Evolutionary conservation across 345 rosid genomes (phyloP).

Genomic region (Jatropha curcas): DNA sequence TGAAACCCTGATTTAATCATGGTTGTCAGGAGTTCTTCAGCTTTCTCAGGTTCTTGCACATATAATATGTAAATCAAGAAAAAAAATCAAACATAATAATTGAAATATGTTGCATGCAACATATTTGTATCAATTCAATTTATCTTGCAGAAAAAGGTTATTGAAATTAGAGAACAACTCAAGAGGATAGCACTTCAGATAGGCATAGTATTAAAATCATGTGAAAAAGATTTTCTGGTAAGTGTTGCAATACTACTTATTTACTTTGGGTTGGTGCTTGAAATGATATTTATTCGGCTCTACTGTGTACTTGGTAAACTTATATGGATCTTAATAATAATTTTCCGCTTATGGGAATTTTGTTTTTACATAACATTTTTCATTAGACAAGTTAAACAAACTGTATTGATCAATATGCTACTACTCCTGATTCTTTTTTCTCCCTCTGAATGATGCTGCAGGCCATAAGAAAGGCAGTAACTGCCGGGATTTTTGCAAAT

Average conservation of each 20-base stretch:
- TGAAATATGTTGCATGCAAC: too few relatives aligned
- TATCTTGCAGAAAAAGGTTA: conserved; percentile 63
- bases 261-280: background rate
- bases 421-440: conserved; percentile 6
- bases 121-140: conserved; percentile 7
- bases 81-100: too few relatives aligned
- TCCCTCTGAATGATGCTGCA: conserved; percentile 22
- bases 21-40: conserved; percentile 47
- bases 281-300: background rate
- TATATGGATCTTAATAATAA: too few relatives aligned
- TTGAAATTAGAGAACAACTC: conserved; percentile 84
- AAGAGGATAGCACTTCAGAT: conserved; percentile 69
- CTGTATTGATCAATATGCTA: background rate
- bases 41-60: conserved; percentile 56
- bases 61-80: too few relatives aligned
- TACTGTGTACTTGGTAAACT: background rate
- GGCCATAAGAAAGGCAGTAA: conserved; percentile 83
- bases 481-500: conserved; percentile 87
- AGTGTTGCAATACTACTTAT: background rate
- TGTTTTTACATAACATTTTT: background rate
- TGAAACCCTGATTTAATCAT: conserved; percentile 39
- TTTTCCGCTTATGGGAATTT: too few relatives aligned
- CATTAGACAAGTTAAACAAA: background rate
- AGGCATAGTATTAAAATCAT: conserved; percentile 76
- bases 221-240: conserved; percentile 70